Base-by-base conservation (phyloP, 1,284 basidiomycete species). In the Ustilago lituana region DNA sequence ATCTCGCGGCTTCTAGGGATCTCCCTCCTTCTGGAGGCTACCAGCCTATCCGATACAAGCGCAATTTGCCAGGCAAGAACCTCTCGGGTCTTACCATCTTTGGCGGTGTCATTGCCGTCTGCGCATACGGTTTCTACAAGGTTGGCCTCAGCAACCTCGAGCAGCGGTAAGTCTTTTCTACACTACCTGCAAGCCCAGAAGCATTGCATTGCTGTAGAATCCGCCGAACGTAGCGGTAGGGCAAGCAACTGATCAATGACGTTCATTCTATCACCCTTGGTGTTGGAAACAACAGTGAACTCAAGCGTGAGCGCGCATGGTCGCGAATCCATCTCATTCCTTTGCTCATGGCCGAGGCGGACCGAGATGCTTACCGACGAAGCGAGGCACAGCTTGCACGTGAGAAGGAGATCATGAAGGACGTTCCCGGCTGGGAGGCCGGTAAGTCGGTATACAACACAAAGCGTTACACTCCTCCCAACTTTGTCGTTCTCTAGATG, bases 11-110 rank as follows among this genome's bases (percentile, higher is more conserved):
- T n/a, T 27, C 36, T 81, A 98, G 95, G 85, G 95, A 98, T 83
- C 91, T 98, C 88, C 94, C 94, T 77, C 94, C 95, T 40, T 79
- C 89, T 43, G 94, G 93, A 70, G 95, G 95, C 5, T 98, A 96
- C 85, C 92, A 92, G 82, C 85, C 90, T 40, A 86, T 98, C 85
- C 91, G 91, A 84, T 98, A 97, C 88, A 95, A 94, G 85, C 91
- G 95, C 68, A 95, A 95, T 84, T 87, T 99, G 61, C 94, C 96
- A 46, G 86, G 92, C 81, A 89, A 91, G 74, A 96, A 96, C 9
- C 94, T 94, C 43, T 89, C 92, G 50, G 94, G 93, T 29, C 85
- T 90, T 56, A 89, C 88, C 72, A 89, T 98, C 80, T 91, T 98
- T 74, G 90, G 88, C 62, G 90, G 89, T 39, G 89, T 94, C 73